Evolutionary conservation across 2,329 filamentous ascomycete species (phyloP), one percentile per base, ranked within the genome.

Genomic region (Clonostachys byssicola): DNA sequence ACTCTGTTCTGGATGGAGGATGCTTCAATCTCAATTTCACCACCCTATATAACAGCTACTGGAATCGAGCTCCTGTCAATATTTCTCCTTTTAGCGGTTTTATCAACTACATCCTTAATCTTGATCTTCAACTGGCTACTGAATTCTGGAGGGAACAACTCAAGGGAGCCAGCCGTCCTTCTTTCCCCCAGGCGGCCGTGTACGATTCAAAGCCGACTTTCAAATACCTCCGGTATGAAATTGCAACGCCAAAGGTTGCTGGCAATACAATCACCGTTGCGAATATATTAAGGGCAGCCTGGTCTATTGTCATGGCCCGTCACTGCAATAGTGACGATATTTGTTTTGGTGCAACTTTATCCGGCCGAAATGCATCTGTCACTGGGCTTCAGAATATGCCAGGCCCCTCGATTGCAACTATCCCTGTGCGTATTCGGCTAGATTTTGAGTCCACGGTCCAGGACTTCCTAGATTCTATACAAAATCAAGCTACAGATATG

Each of bases 221-320:
- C 36, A 39, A 39, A 8, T n/a, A 18, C 36, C 14, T 18, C 14
- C 14, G 14, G 12, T n/a, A n/a, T n/a, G n/a, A 23, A 18, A 43
- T 43, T n/a, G 30, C 13, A 13, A n/a, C 34, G 12, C 42, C 42
- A 12, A 43, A 43, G 42, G 34, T 18, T n/a, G 23, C 8, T 33
- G 42, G 34, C 5, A 34, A 34, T 10, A 44, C 51, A 14, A 48
- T 51, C 13, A 57, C 51, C 12, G 48, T 46, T 3, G 52, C 57
- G 8, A 52, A 52, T 2, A 35, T 59, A 7, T 34, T 62, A 6
- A 54, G 56, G 5, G 58, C 59, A 1, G 60, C 61, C 3, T 64
- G 60, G 60, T 60, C 57, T 1, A 23, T 63, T n/a, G 40, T 54
- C 9, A 43, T 54, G 6, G 43, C 51, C 5, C 44, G 46, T 2